Conservation (phyloP, 1,284 basidiomycete genomes). For the Gymnopus androsaceus region DNA sequence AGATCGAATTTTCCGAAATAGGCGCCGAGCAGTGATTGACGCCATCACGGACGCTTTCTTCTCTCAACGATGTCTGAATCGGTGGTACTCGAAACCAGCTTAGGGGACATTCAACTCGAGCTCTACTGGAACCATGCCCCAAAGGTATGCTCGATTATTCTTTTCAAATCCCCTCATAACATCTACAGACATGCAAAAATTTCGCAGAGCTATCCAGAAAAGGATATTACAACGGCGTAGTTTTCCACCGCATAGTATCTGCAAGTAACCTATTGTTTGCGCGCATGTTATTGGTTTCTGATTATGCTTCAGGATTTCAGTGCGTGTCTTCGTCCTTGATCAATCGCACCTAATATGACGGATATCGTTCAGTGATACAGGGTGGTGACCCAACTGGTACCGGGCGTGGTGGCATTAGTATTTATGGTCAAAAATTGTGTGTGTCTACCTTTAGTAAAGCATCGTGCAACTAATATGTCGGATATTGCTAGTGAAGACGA, state of each 20-base stretch:
- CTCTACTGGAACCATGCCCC: constrained; percentile 92
- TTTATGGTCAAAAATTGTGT: constrained; percentile 89
- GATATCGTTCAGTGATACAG: too few species aligned
- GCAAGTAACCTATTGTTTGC: constrained; percentile 44
- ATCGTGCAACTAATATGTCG: background rate
- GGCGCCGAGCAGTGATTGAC: too few species aligned
- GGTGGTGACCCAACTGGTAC: constrained; percentile 95
- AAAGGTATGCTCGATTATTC: constrained; percentile 50
- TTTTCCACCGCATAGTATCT: constrained; percentile 89
- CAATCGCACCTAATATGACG: too few species aligned
- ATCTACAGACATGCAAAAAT: constrained; percentile 85
- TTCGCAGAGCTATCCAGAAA: constrained; percentile 84
- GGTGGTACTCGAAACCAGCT: constrained; percentile 81
- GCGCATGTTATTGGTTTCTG: background rate
- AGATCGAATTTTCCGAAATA: too few species aligned
- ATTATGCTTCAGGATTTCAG: constrained; percentile 67
- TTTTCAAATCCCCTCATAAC: constrained; percentile 13
- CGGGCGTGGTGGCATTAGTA: constrained; percentile 89
- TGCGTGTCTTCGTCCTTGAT: too few species aligned
- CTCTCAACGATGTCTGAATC: constrained; percentile 42
- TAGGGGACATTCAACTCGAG: constrained; percentile 88
- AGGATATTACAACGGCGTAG: constrained; percentile 83
- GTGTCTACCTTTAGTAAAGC: background rate
- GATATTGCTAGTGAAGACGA: constrained; percentile 73
- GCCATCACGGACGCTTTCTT: background rate